Conservation (phyloP, 1,284 basidiomycete genomes). For the Laetiporus sulphureus region DNA sequence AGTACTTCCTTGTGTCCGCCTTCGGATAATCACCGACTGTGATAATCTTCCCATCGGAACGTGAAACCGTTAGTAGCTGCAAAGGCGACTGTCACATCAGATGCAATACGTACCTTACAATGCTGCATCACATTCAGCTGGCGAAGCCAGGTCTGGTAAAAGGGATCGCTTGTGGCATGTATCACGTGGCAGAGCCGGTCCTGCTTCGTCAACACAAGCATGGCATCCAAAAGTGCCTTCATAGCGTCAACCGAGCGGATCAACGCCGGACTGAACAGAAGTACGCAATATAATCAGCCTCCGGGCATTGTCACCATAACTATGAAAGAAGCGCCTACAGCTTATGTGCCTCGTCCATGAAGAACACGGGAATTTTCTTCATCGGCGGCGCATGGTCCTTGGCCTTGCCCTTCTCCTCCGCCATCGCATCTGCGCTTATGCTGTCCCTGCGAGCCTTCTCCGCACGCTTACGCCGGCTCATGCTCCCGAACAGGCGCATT, state of each 20-base stretch:
- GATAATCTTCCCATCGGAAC: constrained; percentile 56
- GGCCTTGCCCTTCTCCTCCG: constrained; percentile 24
- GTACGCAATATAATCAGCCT: too few species aligned
- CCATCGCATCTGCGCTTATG: constrained; percentile 21
- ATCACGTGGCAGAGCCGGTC: constrained; percentile 77
- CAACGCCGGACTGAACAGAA: constrained; percentile 57
- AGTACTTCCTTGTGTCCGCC: constrained; percentile 59
- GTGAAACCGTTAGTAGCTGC: too few species aligned
- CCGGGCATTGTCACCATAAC: too few species aligned
- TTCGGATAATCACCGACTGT: constrained; percentile 75
- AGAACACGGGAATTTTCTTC: constrained; percentile 76
- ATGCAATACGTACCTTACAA: constrained; percentile 54
- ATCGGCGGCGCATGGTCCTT: constrained; percentile 29
- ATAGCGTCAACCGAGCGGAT: constrained; percentile 72
- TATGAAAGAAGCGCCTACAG: constrained; percentile 38
- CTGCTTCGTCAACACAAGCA: constrained; percentile 82
- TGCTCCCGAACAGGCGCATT: constrained; percentile 16
- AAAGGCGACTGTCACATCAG: too few species aligned
- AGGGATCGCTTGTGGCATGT: constrained; percentile 78
- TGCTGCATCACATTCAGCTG: constrained; percentile 74
- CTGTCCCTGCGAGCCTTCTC: constrained; percentile 11
- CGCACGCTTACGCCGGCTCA: constrained; percentile 11
- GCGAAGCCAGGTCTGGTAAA: constrained; percentile 77
- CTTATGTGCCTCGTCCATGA: constrained; percentile 80
- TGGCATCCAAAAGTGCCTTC: constrained; percentile 77